A percentile compares a stretch with the other conserved stretches of the same genome.
Conservation (phyloP, 2,329 filamentous ascomycete genomes). For the Myriangium duriaei region DNA sequence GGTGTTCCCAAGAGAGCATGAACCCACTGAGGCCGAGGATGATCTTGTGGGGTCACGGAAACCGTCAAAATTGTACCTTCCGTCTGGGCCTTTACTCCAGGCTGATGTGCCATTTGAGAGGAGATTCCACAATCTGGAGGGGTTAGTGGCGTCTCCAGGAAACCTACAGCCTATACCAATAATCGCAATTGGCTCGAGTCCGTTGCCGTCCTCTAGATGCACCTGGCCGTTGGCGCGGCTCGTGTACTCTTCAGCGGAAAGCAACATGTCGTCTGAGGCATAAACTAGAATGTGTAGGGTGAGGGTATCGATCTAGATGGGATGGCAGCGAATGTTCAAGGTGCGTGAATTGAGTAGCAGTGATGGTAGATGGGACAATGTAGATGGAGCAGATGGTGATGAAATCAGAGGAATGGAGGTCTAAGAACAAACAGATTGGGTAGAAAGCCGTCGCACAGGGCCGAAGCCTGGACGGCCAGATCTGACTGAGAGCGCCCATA, state of each 20-base stretch:
- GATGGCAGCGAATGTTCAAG: too few relatives aligned
- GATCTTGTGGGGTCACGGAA: not conserved
- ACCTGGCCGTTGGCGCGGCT: not conserved
- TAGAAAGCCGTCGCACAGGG: not conserved
- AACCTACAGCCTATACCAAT: conserved; percentile 5
- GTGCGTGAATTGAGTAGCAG: not conserved
- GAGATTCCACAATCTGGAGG: conserved; percentile 14
- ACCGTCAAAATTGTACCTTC: not conserved
- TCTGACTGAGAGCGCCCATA: not conserved
- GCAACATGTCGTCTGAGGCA: not conserved
- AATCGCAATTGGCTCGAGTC: conserved; percentile 8
- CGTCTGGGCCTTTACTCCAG: not conserved
- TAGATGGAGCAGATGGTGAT: not conserved
- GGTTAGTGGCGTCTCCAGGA: conserved; percentile 14
- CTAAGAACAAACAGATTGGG: not conserved
- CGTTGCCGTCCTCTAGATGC: not conserved
- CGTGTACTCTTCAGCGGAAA: not conserved
- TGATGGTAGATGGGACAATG: not conserved
- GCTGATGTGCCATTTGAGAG: not conserved
- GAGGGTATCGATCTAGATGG: too few relatives aligned
- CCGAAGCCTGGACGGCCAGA: not conserved
- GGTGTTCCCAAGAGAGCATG: conserved; percentile 6
- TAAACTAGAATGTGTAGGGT: too few relatives aligned
- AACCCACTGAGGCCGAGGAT: conserved; percentile 8
- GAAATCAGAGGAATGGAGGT: too few relatives aligned